Percentiles rank a stretch among this genome's conserved stretches.
Conservation (phyloP, 1,284 basidiomycete species). For the Irpex sp. region DNA sequence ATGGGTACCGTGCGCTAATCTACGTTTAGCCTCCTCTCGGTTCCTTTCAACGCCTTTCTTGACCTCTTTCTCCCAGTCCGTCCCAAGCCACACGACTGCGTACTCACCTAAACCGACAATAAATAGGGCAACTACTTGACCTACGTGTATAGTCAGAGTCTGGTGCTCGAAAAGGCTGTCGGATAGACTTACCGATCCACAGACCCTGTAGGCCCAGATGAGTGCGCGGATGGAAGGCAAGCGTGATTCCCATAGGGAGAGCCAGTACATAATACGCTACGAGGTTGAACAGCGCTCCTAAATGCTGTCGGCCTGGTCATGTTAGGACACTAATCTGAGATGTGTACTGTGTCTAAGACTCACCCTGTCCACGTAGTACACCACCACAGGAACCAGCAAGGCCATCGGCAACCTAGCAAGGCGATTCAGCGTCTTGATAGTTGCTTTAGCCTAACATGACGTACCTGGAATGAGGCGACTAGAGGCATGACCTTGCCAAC, state of each 20-base stretch:
- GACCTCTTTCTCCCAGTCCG: conserved; percentile 64
- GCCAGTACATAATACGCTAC: conserved; percentile 77
- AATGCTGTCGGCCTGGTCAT: conserved; percentile 61
- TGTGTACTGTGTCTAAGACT: conserved; percentile 1
- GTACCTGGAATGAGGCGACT: conserved; percentile 75
- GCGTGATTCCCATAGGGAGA: conserved; percentile 63
- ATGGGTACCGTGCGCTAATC: background rate
- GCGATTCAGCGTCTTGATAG: background rate
- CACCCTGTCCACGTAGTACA: conserved; percentile 65
- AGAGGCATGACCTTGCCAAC: conserved; percentile 75
- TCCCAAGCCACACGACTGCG: conserved; percentile 57
- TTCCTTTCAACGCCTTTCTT: conserved; percentile 48
- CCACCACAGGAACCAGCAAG: conserved; percentile 73
- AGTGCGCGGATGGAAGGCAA: conserved; percentile 50
- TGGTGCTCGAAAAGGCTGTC: background rate
- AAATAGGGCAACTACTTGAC: conserved; percentile 71
- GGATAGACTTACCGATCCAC: conserved; percentile 53
- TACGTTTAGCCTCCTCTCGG: conserved; percentile 41
- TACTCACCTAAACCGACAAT: conserved; percentile 72
- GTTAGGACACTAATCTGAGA: background rate
- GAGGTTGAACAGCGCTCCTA: conserved; percentile 72
- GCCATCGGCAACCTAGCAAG: conserved; percentile 58
- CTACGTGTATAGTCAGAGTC: conserved; percentile 28
- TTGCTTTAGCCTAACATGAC: conserved; percentile 6
- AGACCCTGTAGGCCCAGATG: conserved; percentile 59